Evolutionary conservation across 805 yeast species (phyloP), one percentile per base, ranked within the genome.

Genomic region (Yamadazyma paraphyllophila): DNA sequence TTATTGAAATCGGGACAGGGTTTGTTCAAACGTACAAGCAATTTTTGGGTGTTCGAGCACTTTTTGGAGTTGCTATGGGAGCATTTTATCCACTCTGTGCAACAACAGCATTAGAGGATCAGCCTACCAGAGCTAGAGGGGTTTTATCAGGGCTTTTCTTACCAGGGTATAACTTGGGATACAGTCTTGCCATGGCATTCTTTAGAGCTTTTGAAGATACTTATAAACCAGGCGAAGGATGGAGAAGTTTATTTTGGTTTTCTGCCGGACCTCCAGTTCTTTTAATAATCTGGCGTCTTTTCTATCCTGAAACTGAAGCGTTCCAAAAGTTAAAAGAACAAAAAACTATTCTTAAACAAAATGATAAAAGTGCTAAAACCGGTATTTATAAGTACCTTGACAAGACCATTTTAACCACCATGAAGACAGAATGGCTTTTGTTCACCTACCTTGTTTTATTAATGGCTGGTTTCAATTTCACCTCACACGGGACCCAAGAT

Each of bases 171-270:
- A 83, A 85, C 9, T 71, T 83, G 51, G 91, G 90, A 11, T 82
- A 81, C 56, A 72, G 84, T 43, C 67, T 83, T 20, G 86, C 81
- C 1, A 83, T 80, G 26, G 66, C 80, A n/a, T 84, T 84, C 66
- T 77, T 69, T 57, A 71, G 88, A 49, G 89, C 88, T 9, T 69
- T 83, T 47, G 57, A 56, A 37, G 55, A 60, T 38, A 60, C 58
- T 48, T 50, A 47, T 41, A 74, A 75, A 47, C 60, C 76, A 4
- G 55, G 64, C 2, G 78, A 81, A 50, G 75, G 78, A 6, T 85
- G 92, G 92, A 72, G 88, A 56, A 75, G 87, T 1, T 65, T 83
- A 36, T 84, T 81, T 63, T 85, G 90, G 90, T 83, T 85, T 57
- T 74, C 81, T 25, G 77, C 88, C n/a, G 83, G 83, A 29, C 78